A percentile compares a stretch with the other conserved stretches of the same genome.
Conservation (phyloP, 345 rosid genomes). For the Sapria himalayana region DNA sequence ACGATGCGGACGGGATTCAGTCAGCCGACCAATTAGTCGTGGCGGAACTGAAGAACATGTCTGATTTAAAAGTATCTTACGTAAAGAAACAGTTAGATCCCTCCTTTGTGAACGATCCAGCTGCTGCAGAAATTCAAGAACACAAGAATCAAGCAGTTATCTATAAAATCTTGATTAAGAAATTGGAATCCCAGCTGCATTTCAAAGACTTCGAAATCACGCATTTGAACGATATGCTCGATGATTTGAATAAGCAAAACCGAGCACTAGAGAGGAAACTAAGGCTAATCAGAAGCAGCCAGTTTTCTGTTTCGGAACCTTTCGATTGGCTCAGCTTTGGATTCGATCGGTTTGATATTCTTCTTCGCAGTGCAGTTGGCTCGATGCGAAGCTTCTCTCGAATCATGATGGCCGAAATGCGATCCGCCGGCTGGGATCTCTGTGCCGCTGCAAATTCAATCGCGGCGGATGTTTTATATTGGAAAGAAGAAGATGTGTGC, state of each 20-base stretch:
- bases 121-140: constrained; percentile 59
- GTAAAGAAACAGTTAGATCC: constrained; percentile 53
- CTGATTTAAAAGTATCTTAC: constrained; percentile 61
- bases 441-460: constrained; percentile 43
- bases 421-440: constrained; percentile 47
- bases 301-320: constrained; percentile 25
- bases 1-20: constrained; percentile 53
- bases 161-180: constrained; percentile 42
- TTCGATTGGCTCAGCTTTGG: constrained; percentile 29
- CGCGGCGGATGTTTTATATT: constrained; percentile 25
- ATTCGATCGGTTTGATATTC: constrained; percentile 28
- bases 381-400: constrained; percentile 48
- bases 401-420: constrained; percentile 43
- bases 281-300: constrained; percentile 45
- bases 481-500: constrained; percentile 51
- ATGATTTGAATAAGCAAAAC: constrained; percentile 28
- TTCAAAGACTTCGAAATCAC: constrained; percentile 62
- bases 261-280: constrained; percentile 34
- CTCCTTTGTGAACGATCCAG: constrained; percentile 29
- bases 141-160: constrained; percentile 40
- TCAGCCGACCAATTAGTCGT: constrained; percentile 41
- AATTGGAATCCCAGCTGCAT: constrained; percentile 47
- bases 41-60: constrained; percentile 40
- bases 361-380: constrained; percentile 39
- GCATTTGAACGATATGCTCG: constrained; percentile 38